Evolutionary conservation across 306 rosid genomes (phyloP).

Genomic region (Begonia peltatifolia): DNA sequence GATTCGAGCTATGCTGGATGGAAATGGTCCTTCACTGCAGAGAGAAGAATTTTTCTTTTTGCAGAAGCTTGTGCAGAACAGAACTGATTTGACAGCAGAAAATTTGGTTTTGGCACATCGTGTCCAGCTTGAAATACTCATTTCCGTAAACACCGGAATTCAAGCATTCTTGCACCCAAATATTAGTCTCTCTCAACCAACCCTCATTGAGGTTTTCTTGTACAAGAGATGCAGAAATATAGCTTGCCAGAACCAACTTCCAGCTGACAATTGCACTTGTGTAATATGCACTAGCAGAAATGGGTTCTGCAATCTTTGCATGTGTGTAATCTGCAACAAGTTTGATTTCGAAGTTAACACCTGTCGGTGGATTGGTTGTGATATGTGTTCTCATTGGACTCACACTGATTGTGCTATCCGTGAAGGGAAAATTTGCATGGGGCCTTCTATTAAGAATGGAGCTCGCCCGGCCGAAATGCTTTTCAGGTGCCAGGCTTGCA

Average conservation of each 20-base stretch:
- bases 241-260: constrained; percentile 87
- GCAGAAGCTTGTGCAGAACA: constrained; percentile 75
- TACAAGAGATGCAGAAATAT: constrained; percentile 91
- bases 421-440: constrained; percentile 71
- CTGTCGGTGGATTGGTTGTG: constrained; percentile 98
- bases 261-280: constrained; percentile 91
- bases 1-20: constrained; percentile 72
- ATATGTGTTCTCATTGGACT: constrained; percentile 94
- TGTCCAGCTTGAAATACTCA: constrained; percentile 87
- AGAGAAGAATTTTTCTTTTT: constrained; percentile 68
- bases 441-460: constrained; percentile 59
- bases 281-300: constrained; percentile 63
- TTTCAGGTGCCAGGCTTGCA: constrained; percentile 91
- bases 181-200: constrained; percentile 70
- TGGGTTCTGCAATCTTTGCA: constrained; percentile 98
- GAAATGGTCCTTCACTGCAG: constrained; percentile 76
- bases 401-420: constrained; percentile 98
- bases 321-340: constrained; percentile 96
- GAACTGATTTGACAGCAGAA: constrained; percentile 78
- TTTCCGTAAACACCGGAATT: constrained; percentile 85
- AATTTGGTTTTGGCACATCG: constrained; percentile 80
- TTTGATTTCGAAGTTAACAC: constrained; percentile 97
- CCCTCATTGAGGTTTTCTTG: constrained; percentile 70
- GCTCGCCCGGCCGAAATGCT: constrained; percentile 81
- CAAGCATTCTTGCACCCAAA: constrained; percentile 93